Base-by-base conservation (phyloP, 2,329 filamentous ascomycete genomes). In the Aspergillus floridensis region DNA sequence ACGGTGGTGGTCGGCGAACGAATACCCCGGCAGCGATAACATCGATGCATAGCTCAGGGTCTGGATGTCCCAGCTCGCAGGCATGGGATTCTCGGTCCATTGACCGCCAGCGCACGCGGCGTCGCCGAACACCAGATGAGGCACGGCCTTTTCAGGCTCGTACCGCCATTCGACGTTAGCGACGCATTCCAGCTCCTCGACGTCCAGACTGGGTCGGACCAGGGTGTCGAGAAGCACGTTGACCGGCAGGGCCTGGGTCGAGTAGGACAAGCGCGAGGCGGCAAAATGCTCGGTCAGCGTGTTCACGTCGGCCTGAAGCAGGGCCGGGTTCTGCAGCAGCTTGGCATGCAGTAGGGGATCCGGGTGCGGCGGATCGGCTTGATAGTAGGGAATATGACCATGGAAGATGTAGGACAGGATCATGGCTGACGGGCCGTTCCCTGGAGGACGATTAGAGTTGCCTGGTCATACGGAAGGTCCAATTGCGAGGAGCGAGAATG, bases 351-450 rank as follows among this genome's bases (percentile, higher is more conserved):
- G 77, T 21, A 86, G 74, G 31, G 77, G 72, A 70, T 87, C 85
- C 38, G 84, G 82, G 72, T 87, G 85, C 38, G 80, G 80, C 56
- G 71, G 74, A 24, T 73, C 65, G 3, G 79, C 73, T 41, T 79
- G 73, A 66, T 87, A 87, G 67, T 79, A 81, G 5, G 85, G 85
- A 56, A 86, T 76, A 66, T 86, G 78, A 41, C 85, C 85, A 71
- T 87, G 84, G 29, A 87, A 79, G 48, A 87, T 85, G 70, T 84
- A 87, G 49, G 84, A 86, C 38, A 87, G 77, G 65, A 86, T 83
- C 73, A 87, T 78, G 54, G 85, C 82, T 53, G 85, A 84, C 49
- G 85, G 85, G 58, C 85, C 85, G 69, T 85, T 86, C 68, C 85
- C 85, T 86, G 63, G 46, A 59, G 11, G 32, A 38, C 41, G 44